Evolutionary conservation across 345 rosid genomes (phyloP), one percentile per base, ranked within the genome.

Genomic region (Aegle marmelos): DNA sequence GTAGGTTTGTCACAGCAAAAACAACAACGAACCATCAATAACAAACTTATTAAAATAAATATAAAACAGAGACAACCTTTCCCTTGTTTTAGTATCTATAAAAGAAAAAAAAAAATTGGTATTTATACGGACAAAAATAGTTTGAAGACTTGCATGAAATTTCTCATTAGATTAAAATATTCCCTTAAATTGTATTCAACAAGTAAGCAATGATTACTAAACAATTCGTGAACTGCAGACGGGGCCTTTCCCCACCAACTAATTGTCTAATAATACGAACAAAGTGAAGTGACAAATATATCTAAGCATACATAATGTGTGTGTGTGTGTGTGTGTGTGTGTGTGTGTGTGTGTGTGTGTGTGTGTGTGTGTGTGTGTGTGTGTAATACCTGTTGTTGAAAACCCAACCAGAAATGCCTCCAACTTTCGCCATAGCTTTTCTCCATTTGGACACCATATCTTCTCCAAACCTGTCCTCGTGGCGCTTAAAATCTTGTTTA

Each of bases 351-450:
- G 3, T 8, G 22, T 21, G 7, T 6, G n/a, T 36, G 7, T n/a
- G 33, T 31, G 33, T 1, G 3, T 8, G 22, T 21, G 7, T 6
- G n/a, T 36, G 7, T n/a, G 33, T 31, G 33, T 1, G 3, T 8
- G 22, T 21, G 7, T 6, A 59, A 72, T 74, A 84, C 84, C 82
- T 65, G 75, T 13, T 0, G 7, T 22, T 25, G 33, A 4, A 67
- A 37, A 34, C 58, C 25, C 28, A 82, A 10, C 93, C 93, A 50
- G 79, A 65, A 45, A 82, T 72, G 7, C 78, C 84, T 27, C 87
- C 92, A 5, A 86, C 89, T 65, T 61, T 76, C 0, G 2, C 7
- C 89, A 91, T 64, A 25, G 94, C 94, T 65, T 17, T 4, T 27
- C 81, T 85, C 94, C 94, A 90, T 64, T 59, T 7, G 5, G 25